Conservation (phyloP, 768 basidiomycete genomes). For the Lactarius quietus region DNA sequence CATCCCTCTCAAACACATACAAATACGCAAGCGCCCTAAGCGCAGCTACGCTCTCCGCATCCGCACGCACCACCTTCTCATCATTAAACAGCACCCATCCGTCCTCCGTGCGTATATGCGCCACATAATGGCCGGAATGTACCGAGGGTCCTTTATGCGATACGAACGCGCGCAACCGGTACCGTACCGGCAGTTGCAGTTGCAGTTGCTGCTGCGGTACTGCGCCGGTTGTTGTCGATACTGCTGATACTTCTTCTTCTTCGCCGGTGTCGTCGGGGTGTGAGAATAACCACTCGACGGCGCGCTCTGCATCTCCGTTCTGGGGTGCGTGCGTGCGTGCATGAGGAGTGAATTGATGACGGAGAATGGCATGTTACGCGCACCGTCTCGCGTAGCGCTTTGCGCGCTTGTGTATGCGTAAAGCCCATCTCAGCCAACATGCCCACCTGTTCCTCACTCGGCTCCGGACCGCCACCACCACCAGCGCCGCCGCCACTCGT, state of each 20-base stretch:
- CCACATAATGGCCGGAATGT: conserved; percentile 93
- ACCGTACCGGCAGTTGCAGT: conserved; percentile 61
- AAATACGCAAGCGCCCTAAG: conserved; percentile 87
- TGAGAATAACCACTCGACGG: conserved; percentile 94
- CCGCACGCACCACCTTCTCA: conserved; percentile 91
- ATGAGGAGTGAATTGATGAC: neutral
- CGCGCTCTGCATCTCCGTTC: conserved; percentile 76
- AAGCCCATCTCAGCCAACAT: conserved; percentile 94
- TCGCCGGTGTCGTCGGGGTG: conserved; percentile 85
- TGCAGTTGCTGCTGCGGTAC: too few relatives aligned
- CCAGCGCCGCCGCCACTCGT: too few relatives aligned
- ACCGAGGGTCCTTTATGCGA: conserved; percentile 97
- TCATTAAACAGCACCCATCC: conserved; percentile 95
- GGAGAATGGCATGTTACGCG: conserved; percentile 31
- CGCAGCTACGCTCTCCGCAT: conserved; percentile 72
- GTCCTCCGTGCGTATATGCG: conserved; percentile 56
- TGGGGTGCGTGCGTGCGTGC: conserved; percentile 31
- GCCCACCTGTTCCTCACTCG: conserved; percentile 62
- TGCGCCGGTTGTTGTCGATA: too few relatives aligned
- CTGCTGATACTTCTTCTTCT: too few relatives aligned
- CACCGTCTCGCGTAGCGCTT: conserved; percentile 88
- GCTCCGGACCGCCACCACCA: conserved; percentile 45
- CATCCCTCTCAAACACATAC: conserved; percentile 82
- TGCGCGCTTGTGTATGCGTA: conserved; percentile 72
- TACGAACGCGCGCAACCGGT: conserved; percentile 87